A percentile compares a stretch with the other conserved stretches of the same genome.
Evolutionary conservation across 1,139 yeast genomes (phyloP).

Genomic region (Pichia cactophila): DNA sequence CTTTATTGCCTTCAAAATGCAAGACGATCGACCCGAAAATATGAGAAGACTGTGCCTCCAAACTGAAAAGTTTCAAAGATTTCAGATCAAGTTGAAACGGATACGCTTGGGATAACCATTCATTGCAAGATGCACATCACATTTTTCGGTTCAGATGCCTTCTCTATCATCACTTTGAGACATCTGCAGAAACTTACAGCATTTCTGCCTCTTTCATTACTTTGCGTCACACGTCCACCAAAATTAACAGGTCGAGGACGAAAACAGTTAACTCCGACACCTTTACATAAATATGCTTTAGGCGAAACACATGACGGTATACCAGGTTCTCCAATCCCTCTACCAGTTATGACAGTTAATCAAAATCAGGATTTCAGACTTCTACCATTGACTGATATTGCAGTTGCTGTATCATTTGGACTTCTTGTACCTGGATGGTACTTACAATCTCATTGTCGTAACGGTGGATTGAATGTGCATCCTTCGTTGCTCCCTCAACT

Average conservation of each 20-base stretch:
- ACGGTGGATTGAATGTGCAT: slow-evolving; percentile 83
- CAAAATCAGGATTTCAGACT: neutral
- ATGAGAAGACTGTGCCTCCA: neutral
- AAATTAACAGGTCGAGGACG: slow-evolving; percentile 68
- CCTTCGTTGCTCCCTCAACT: slow-evolving; percentile 82
- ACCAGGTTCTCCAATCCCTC: neutral
- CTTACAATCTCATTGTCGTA: slow-evolving; percentile 38
- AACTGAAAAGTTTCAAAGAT: neutral
- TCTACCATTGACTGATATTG: slow-evolving; percentile 39
- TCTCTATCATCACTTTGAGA: slow-evolving; percentile 40
- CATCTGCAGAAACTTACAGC: slow-evolving; percentile 19
- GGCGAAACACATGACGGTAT: slow-evolving; percentile 3
- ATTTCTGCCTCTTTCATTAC: slow-evolving; percentile 14
- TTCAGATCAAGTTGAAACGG: slow-evolving; percentile 10
- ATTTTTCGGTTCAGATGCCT: slow-evolving; percentile 77
- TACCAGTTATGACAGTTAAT: neutral
- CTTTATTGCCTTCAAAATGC: neutral
- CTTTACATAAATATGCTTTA: slow-evolving; percentile 42
- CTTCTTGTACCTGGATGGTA: slow-evolving; percentile 61
- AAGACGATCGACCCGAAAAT: neutral
- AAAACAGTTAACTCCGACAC: slow-evolving; percentile 42
- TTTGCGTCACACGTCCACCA: slow-evolving; percentile 53
- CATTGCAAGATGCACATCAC: slow-evolving; percentile 13
- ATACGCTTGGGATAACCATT: slow-evolving; percentile 34
- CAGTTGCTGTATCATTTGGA: slow-evolving; percentile 89